Evolutionary conservation across 805 yeast species (phyloP), one percentile per base, ranked within the genome.

Genomic region (Hermanozyma aechmeae): DNA sequence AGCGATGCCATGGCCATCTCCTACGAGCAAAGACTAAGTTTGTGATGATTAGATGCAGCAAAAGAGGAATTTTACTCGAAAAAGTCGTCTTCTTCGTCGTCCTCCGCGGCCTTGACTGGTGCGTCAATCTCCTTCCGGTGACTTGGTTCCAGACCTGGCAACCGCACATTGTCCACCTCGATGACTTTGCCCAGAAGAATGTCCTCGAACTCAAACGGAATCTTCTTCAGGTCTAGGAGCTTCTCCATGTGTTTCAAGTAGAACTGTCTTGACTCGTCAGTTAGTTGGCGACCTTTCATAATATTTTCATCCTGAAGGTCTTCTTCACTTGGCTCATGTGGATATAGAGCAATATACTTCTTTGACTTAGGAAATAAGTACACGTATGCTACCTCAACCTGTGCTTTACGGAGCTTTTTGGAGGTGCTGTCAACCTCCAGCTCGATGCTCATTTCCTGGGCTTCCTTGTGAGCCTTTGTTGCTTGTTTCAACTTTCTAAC

Each of bases 261-360:
- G 26, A 60, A 61, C 27, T 56, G 49, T 45, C 67, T 59, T 35
- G 58, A 56, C 26, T 57, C 53, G 16, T 64, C 70, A 4, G 76
- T 67, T 32, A 48, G 50, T 15, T 48, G 49, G 30, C 53, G 34
- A 4, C 70, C 75, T 31, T 53, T 57, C 35, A 57, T 61, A 10
- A 63, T 68, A 28, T 54, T 51, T n/a, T 53, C 56, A 24, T 55
- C 53, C 6, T 39, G 37, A 14, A 33, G 13, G 17, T 15, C 13
- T 39, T 40, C 14, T 16, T 26, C 8, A 42, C 15, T 50, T 56
- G 13, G 51, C 51, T 9, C 48, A 19, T 53, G 53, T 13, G 92
- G 86, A 51, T 75, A 87, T 34, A 87, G 54, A 0, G 96, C 72
- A 20, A 83, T 71, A 51, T 87, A 87, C 55, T 84, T 86, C 44